Conservation (phyloP, 495 filamentous ascomycete genomes). For the Chlorociboria aeruginascens region DNA sequence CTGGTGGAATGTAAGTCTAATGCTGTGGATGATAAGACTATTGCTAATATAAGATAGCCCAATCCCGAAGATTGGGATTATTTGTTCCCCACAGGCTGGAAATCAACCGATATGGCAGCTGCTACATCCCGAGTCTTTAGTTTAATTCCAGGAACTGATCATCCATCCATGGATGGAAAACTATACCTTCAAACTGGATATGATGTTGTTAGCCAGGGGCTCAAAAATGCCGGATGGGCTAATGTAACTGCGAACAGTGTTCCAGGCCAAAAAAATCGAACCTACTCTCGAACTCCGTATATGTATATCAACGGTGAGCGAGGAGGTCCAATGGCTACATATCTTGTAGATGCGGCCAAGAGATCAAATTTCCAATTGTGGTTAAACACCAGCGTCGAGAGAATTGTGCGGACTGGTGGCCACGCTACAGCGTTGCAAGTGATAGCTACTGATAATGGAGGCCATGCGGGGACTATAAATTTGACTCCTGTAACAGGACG, state of each 20-base stretch:
- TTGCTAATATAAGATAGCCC: constrained; percentile 22
- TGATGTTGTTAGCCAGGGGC: constrained; percentile 37
- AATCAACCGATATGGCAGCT: constrained; percentile 45
- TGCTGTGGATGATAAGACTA: constrained; percentile 3
- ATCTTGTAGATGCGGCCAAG: constrained; percentile 49
- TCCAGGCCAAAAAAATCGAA: constrained; percentile 54
- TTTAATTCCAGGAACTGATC: constrained; percentile 58
- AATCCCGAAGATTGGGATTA: constrained; percentile 49
- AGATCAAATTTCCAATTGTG: constrained; percentile 56
- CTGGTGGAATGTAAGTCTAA: constrained; percentile 36
- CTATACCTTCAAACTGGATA: constrained; percentile 58
- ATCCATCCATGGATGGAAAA: constrained; percentile 55
- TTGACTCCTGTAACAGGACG: constrained; percentile 47
- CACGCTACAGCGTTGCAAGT: constrained; percentile 58
- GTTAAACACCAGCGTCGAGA: constrained; percentile 51
- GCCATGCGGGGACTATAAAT: constrained; percentile 45
- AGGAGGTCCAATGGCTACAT: constrained; percentile 62
- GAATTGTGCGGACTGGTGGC: constrained; percentile 49
- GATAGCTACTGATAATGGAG: constrained; percentile 39
- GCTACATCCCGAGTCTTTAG: constrained; percentile 49
- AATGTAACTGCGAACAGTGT: constrained; percentile 46
- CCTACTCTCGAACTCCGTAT: constrained; percentile 52
- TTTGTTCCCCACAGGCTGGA: constrained; percentile 66
- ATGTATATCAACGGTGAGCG: constrained; percentile 58
- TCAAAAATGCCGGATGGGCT: constrained; percentile 47